Evolutionary conservation across 202 grass and related monocot genomes (phyloP), one percentile per base, ranked within the genome.

Genomic region (Panicum hallii): DNA sequence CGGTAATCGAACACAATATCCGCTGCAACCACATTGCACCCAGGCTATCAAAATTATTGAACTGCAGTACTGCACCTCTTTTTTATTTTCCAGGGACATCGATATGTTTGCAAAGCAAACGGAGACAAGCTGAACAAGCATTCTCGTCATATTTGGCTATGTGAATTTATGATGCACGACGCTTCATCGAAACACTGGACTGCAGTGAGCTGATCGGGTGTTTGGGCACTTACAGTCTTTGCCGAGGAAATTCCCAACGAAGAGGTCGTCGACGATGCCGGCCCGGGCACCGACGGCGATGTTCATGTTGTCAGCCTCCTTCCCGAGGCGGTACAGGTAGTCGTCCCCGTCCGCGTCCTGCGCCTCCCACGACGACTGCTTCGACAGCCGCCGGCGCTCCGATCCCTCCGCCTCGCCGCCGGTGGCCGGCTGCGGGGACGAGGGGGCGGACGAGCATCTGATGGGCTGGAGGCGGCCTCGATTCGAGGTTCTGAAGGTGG

Each of bases 1-100:
- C 96, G 70, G 84, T 99, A 99, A 78, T 99, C 91, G 5, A 99
- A 99, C 45, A 99, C 93, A 4, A 99, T 95, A 84, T 99, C 96
- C 63, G 93, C 94, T 97, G 77, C 75, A 86, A 61, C 20, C 71
- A 87, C 62, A 84, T 81, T 30, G 5, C 66, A 89, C 34, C 11
- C 47, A 78, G 20, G 42, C 32, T 50, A 44, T 78, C 15, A 78
- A 67, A 53, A 79, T 42, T 52, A 9, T 19, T 10, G 17, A 40
- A 41, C 6, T 23, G 11, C 16, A 20, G 13, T 28, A 41, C 6
- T 23, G 11, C 16, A 20, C 36, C 2, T 14, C 4, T 85, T 49
- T 11, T 40, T 22, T 41, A 7, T 57, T 68, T 20, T 67, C 5
- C 15, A 47, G 22, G 19, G 6, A 77, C 12, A 15, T 70, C 64